Evolutionary conservation across 2,329 filamentous ascomycete genomes (phyloP).

Genomic region (Ophiostoma sp.): DNA sequence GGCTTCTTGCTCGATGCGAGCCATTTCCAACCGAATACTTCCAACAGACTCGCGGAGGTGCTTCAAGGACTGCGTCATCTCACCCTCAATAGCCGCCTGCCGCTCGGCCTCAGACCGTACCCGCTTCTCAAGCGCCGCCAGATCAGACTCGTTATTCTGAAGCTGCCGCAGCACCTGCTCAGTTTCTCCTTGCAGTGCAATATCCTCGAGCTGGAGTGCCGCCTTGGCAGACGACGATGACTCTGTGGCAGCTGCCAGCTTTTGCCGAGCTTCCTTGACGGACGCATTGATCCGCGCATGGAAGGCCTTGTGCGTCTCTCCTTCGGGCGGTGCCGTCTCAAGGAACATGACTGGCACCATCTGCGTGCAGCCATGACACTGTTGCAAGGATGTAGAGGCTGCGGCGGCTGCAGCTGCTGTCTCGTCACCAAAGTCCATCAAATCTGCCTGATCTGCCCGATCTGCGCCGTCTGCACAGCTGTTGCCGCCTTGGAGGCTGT

Average conservation of each 20-base stretch:
- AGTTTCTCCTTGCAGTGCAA: conserved; percentile 19
- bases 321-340: conserved; percentile 17
- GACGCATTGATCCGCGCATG: conserved; percentile 24
- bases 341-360: conserved; percentile 24
- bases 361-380: conserved; percentile 23
- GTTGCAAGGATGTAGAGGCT: neutral
- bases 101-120: conserved; percentile 39
- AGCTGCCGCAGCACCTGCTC: conserved; percentile 47
- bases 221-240: neutral
- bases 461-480: neutral
- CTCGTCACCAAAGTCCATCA: neutral
- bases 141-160: conserved; percentile 46
- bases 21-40: conserved; percentile 26
- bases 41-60: conserved; percentile 26
- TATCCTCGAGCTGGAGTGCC: neutral
- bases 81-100: conserved; percentile 24
- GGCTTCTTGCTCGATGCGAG: conserved; percentile 27
- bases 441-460: neutral
- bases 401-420: neutral
- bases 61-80: conserved; percentile 24
- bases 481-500: conserved; percentile 5
- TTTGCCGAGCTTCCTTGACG: conserved; percentile 13
- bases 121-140: conserved; percentile 62
- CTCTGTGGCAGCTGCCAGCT: conserved; percentile 14
- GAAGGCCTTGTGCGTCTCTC: conserved; percentile 25